Conservation (phyloP, 202 grass and related monocot species). For the Cymbopogon flexuosus region DNA sequence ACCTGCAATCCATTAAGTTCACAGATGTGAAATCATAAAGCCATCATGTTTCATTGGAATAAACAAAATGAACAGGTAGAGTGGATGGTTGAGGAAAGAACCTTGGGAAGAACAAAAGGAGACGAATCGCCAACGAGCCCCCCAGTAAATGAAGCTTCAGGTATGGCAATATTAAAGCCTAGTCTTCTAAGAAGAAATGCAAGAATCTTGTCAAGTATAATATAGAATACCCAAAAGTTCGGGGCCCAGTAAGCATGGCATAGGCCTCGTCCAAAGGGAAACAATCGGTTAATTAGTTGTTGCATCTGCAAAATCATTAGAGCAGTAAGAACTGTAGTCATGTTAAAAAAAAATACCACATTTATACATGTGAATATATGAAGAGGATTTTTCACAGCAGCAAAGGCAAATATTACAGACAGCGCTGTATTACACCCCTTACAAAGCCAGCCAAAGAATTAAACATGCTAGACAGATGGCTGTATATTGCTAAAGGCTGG, state of each 20-base stretch:
- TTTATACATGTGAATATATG: background rate
- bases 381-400: background rate
- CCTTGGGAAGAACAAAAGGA: slow-evolving; percentile 90
- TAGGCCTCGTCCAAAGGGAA: slow-evolving; percentile 92
- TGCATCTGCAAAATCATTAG: slow-evolving; percentile 60
- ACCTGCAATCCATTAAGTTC: slow-evolving; percentile 53
- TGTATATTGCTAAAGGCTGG: background rate
- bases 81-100: background rate
- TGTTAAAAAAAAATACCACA: background rate
- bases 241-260: slow-evolving; percentile 97
- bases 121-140: slow-evolving; percentile 77
- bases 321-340: slow-evolving; percentile 18
- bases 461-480: background rate
- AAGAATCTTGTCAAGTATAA: slow-evolving; percentile 81
- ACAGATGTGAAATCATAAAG: slow-evolving; percentile 24
- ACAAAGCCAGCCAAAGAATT: background rate
- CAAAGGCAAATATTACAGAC: background rate
- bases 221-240: slow-evolving; percentile 96
- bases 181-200: slow-evolving; percentile 66
- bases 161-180: slow-evolving; percentile 59
- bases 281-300: slow-evolving; percentile 64
- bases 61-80: background rate
- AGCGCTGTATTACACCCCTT: background rate
- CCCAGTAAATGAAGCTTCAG: slow-evolving; percentile 82
- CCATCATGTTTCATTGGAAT: background rate